phyloP scores from a whole-genome alignment of 2,329 filamentous ascomycete species.

The Tetracladium maxilliforme region DNA sequence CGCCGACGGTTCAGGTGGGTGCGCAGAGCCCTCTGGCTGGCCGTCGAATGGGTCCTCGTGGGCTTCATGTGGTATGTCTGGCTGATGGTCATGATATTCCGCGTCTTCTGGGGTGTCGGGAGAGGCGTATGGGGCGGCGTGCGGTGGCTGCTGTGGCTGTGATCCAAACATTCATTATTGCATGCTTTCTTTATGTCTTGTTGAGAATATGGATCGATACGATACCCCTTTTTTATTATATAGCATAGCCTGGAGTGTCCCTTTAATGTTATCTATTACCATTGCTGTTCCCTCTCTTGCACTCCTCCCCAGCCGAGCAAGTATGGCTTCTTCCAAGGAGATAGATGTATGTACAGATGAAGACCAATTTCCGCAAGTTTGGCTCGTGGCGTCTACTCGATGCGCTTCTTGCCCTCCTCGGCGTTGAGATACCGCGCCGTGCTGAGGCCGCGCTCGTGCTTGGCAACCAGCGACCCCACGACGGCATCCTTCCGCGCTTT shows the following conservation, averaged over 20 bases:
- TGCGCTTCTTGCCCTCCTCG: conserved; percentile 97
- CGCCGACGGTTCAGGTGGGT: conserved; percentile 57
- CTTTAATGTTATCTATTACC: too few relatives aligned
- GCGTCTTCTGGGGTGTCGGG: conserved; percentile 47
- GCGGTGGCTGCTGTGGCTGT: conserved; percentile 75
- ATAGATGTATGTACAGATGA: too few relatives aligned
- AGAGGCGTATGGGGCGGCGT: conserved; percentile 42
- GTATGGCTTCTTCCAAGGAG: too few relatives aligned
- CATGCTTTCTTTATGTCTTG: too few relatives aligned
- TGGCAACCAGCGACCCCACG: conserved; percentile 58
- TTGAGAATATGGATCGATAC: too few relatives aligned
- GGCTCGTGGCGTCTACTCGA: too few relatives aligned
- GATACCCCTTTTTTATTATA: too few relatives aligned
- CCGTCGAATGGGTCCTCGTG: conserved; percentile 77
- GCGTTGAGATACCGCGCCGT: conserved; percentile 69
- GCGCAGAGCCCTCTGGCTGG: conserved; percentile 61
- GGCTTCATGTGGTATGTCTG: conserved; percentile 91
- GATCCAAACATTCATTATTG: too few relatives aligned
- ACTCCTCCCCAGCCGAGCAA: too few relatives aligned
- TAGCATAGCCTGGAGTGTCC: too few relatives aligned
- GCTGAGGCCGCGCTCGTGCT: conserved; percentile 72
- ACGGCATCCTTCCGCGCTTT: conserved; percentile 73
- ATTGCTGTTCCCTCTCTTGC: too few relatives aligned
- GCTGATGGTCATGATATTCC: conserved; percentile 69
- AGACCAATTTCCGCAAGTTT: too few relatives aligned